Conservation (phyloP, 2,329 filamentous ascomycete genomes). For the Calonectria hawksworthii region DNA sequence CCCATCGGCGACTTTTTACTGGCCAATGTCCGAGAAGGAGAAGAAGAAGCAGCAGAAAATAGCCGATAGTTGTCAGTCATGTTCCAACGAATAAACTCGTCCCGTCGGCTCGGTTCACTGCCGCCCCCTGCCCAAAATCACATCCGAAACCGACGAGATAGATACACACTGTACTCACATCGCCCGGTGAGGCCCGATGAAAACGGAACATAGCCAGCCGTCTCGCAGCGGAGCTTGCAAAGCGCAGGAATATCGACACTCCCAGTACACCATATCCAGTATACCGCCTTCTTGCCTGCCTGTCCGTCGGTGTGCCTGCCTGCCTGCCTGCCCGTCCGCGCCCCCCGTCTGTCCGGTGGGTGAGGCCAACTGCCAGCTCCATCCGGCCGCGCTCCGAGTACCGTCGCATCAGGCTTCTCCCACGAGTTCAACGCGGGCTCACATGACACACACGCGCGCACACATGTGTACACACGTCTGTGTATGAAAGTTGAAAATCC, state of each 20-base stretch:
- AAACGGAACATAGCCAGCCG: not conserved
- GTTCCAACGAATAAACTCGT: not conserved
- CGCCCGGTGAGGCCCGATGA: not conserved
- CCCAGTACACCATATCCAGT: not conserved
- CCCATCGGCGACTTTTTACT: not conserved
- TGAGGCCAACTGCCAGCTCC: not conserved
- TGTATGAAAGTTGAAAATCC: not conserved
- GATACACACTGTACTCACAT: not conserved
- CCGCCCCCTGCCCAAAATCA: not conserved
- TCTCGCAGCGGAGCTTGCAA: not conserved
- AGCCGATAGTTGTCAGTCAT: not conserved
- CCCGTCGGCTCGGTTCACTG: not conserved
- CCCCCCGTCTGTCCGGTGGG: not conserved
- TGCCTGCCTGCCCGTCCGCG: too few species aligned
- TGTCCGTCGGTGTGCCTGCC: too few species aligned
- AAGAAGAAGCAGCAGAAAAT: too few species aligned
- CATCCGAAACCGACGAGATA: not conserved
- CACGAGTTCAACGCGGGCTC: slow-evolving; percentile 6
- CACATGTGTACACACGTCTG: not conserved
- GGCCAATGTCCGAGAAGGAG: not conserved
- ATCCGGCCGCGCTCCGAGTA: not conserved
- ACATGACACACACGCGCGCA: slow-evolving; percentile 2
- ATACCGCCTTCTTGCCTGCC: not conserved
- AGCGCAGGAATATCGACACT: not conserved
- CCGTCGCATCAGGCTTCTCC: not conserved